A percentile compares a stretch with the other conserved stretches of the same genome.
Conservation (phyloP, 331 rosid species). For the Spiraea crenata region DNA sequence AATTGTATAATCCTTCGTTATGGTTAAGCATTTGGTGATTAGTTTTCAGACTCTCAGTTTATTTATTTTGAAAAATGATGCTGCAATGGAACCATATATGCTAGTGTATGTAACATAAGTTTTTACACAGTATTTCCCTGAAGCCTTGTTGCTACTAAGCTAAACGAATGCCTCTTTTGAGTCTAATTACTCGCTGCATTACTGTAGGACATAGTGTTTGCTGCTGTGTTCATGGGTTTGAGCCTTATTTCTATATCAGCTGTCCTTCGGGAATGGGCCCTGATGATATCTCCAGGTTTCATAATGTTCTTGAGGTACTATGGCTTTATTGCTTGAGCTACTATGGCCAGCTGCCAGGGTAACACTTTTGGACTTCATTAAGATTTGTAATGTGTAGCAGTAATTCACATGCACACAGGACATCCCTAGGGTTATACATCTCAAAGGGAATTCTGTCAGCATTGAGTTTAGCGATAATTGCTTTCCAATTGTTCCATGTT, state of each 20-base stretch:
- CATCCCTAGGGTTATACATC: no score
- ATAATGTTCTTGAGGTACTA: conserved; percentile 76
- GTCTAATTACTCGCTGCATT: conserved; percentile 12
- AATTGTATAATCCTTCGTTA: not conserved
- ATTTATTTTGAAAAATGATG: not conserved
- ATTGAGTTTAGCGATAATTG: not conserved
- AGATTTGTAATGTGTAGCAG: not conserved
- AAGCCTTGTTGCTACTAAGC: not conserved
- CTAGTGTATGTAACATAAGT: not conserved
- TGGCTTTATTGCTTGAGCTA: conserved; percentile 6
- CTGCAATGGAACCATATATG: not conserved
- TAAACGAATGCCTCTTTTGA: not conserved
- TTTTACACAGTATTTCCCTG: not conserved
- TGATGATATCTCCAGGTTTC: conserved; percentile 76
- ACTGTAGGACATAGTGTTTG: conserved; percentile 86
- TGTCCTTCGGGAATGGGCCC: conserved; percentile 92
- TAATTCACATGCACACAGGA: not conserved
- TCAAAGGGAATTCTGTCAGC: no score
- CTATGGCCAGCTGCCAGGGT: conserved; percentile 90
- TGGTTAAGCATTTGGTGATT: no score
- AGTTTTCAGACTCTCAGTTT: no score
- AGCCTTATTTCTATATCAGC: conserved; percentile 86
- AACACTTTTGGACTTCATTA: conserved; percentile 19
- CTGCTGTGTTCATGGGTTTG: conserved; percentile 93
- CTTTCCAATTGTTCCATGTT: not conserved